These are phyloP conservation scores for Metschnikowia noctiluminum DNA, from an alignment of 805 yeast species.

Conservation along the genomic window DNA sequence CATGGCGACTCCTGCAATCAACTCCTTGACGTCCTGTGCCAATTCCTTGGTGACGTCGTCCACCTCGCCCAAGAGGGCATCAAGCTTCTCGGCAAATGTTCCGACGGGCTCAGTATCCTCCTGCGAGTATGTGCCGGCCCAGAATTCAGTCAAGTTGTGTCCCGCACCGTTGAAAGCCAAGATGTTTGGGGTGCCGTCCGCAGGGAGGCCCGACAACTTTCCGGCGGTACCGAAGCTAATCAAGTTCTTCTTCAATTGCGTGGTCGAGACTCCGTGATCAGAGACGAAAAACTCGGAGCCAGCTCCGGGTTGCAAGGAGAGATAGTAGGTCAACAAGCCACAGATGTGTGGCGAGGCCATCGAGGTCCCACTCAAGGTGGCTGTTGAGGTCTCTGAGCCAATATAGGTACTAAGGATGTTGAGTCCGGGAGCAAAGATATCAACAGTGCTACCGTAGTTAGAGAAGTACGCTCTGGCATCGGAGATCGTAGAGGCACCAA, in stretches of 20 bases:
- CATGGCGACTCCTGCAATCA: conserved; percentile 24
- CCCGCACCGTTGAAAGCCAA: conserved; percentile 84
- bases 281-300: conserved; percentile 60
- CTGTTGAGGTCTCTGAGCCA: conserved; percentile 73
- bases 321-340: conserved; percentile 85
- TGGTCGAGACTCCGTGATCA: conserved; percentile 58
- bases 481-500: conserved; percentile 45
- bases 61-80: conserved; percentile 20
- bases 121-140: conserved; percentile 35
- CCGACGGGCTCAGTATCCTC: conserved; percentile 15
- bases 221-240: conserved; percentile 64
- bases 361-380: conserved; percentile 89
- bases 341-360: conserved; percentile 98
- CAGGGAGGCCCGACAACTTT: conserved; percentile 59
- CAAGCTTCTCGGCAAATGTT: conserved; percentile 20
- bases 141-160: conserved; percentile 61
- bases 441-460: conserved; percentile 53
- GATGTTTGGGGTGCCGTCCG: conserved; percentile 67
- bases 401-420: conserved; percentile 61
- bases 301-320: conserved; percentile 78
- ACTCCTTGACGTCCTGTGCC: conserved; percentile 23
- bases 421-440: conserved; percentile 54
- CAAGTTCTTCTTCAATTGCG: conserved; percentile 71
- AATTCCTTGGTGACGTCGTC: conserved; percentile 19
- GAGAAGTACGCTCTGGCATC: conserved; percentile 52